phyloP scores from a whole-genome alignment of 306 rosid species.

The Pyrus bretschneideri region DNA sequence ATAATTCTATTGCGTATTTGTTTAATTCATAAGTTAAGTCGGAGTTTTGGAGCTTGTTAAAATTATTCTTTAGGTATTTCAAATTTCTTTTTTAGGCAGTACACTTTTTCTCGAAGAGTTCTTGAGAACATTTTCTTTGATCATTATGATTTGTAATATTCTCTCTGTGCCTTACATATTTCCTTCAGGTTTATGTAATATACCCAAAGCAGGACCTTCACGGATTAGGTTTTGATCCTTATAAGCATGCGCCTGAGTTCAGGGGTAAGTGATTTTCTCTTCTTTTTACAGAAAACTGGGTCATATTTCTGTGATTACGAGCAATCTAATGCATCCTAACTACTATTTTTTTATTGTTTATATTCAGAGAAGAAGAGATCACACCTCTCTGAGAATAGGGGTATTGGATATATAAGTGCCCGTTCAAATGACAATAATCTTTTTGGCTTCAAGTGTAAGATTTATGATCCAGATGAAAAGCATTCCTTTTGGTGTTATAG shows the following conservation, averaged over 20 bases:
- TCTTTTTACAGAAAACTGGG: not conserved
- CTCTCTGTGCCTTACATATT: slow-evolving; percentile 7
- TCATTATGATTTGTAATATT: not conserved
- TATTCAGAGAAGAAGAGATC: slow-evolving; percentile 68
- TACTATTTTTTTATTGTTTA: not conserved
- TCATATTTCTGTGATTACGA: not conserved
- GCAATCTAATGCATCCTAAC: slow-evolving; percentile 1
- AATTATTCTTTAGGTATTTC: not conserved
- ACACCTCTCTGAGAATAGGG: slow-evolving; percentile 43
- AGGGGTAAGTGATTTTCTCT: slow-evolving; percentile 52
- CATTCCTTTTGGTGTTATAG: slow-evolving; percentile 5
- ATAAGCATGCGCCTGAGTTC: slow-evolving; percentile 94
- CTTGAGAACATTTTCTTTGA: no score
- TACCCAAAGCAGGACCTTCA: slow-evolving; percentile 82
- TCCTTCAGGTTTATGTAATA: slow-evolving; percentile 61
- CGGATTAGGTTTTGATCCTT: slow-evolving; percentile 98
- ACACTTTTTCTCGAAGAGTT: not conserved
- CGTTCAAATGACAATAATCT: slow-evolving; percentile 44
- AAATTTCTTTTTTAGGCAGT: not conserved
- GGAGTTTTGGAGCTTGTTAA: not conserved
- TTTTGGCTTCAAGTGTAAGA: slow-evolving; percentile 85
- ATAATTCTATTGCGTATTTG: not conserved
- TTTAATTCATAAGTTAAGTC: not conserved
- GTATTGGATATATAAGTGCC: slow-evolving; percentile 37
- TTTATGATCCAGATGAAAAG: slow-evolving; percentile 16